Evolutionary conservation across 1,284 basidiomycete species (phyloP), one percentile per base, ranked within the genome.

Genomic region (Tylopilus sp.): DNA sequence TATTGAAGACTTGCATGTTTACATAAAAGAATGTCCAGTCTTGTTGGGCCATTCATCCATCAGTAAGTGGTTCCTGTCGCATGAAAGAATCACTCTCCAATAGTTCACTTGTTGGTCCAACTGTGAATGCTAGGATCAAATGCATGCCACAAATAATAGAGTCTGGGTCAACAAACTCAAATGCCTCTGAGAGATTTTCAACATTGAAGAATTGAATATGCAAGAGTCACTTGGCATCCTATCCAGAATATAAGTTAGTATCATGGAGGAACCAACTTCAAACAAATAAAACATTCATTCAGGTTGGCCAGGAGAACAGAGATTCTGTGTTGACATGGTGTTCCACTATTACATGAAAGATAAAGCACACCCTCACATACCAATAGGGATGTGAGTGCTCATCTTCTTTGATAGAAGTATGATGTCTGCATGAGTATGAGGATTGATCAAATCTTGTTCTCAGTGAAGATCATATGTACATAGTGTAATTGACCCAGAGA

Each of bases 381-480:
- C 65, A 67, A 10, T 68, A 64, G 10, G 59, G 65, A n/a, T 68
- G 67, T 6, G 52, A 32, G 2, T 18, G 19, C 1, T 47, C 53
- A 8, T 67, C 68, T 16, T 73, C 69, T 6, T 67, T 1, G 69
- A 68, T 2, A 67, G 58, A 12, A 76, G 58, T 73, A 67, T 69
- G 29, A 69, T 49, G 19, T 67, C 58, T 0, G 63, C 10, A 3
- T 32, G 51, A 2, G 65, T 67, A 3, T 29, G 33, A 1, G 73
- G 73, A 56, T 75, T 76, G 5, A 79, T 57, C 0, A 68, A 59
- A 39, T 79, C 76, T 58, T 76, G 70, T 38, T 67, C 70, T 3
- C 71, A 64, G 2, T 66, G 63, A 0, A 76, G 56, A 57, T 80
- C 69, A 53, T 79, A n/a, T n/a, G n/a, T n/a, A 79, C 0, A 74